Conservation (phyloP, 1,284 basidiomycete genomes). For the Albatrellus sp. region DNA sequence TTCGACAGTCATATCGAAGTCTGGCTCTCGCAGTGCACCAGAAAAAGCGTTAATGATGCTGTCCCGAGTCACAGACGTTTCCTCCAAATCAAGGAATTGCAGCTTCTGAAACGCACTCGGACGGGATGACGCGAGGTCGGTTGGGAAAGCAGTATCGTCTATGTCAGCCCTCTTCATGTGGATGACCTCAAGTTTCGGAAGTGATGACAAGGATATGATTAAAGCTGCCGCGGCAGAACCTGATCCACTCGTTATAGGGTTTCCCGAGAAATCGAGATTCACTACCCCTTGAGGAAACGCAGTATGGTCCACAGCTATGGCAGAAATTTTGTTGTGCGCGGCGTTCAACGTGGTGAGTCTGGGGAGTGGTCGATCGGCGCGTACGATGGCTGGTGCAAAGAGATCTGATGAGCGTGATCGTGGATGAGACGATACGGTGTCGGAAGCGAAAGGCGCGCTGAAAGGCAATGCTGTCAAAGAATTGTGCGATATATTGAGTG, state of each 20-base stretch:
- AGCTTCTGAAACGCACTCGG: constrained; percentile 34
- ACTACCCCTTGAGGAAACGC: constrained; percentile 19
- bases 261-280: constrained; percentile 27
- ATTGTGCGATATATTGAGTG: constrained; percentile 63
- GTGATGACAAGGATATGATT: constrained; percentile 31
- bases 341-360: constrained; percentile 44
- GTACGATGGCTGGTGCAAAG: constrained; percentile 47
- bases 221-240: constrained; percentile 19
- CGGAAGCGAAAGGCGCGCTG: constrained; percentile 34
- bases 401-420: constrained; percentile 30
- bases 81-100: constrained; percentile 47
- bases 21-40: constrained; percentile 29
- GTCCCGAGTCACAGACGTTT: constrained; percentile 41
- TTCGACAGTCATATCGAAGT: constrained; percentile 25
- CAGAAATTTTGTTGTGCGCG: constrained; percentile 50
- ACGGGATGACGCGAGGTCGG: constrained; percentile 24
- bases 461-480: constrained; percentile 46
- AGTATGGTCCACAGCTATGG: constrained; percentile 41
- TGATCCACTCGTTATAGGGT: constrained; percentile 19
- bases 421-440: constrained; percentile 11
- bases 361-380: constrained; percentile 51
- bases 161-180: constrained; percentile 43
- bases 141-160: constrained; percentile 42
- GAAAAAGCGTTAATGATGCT: constrained; percentile 31
- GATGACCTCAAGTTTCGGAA: constrained; percentile 47